Conservation (phyloP, 495 filamentous ascomycete genomes). For the Geoglossum glabrum region DNA sequence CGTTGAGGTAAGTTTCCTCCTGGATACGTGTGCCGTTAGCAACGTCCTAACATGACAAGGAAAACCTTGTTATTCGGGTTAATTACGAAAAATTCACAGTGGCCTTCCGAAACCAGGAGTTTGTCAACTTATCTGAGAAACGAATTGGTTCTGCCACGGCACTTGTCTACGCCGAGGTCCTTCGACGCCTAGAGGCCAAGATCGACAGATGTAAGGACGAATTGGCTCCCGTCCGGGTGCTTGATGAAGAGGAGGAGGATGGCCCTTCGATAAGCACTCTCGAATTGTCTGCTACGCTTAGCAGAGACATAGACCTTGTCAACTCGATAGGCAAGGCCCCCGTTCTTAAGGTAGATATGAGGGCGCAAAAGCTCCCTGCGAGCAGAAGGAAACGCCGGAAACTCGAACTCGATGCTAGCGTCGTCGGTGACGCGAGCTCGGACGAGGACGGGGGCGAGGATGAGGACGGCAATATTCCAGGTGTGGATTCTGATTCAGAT, state of each 20-base stretch:
- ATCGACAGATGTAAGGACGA: constrained; percentile 38
- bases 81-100: constrained; percentile 76
- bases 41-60: constrained; percentile 15
- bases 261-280: constrained; percentile 14
- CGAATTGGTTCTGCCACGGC: constrained; percentile 43
- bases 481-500: neutral
- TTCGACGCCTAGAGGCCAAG: constrained; percentile 47
- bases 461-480: neutral
- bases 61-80: constrained; percentile 49
- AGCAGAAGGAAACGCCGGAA: constrained; percentile 11
- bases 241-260: constrained; percentile 31
- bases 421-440: constrained; percentile 14
- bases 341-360: constrained; percentile 3
- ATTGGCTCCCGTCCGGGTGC: constrained; percentile 28
- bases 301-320: constrained; percentile 14
- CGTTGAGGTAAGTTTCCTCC: neutral
- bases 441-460: constrained; percentile 11
- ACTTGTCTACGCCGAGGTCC: constrained; percentile 52
- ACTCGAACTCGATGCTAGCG: constrained; percentile 20
- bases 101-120: constrained; percentile 54
- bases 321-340: constrained; percentile 14
- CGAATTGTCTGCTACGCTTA: constrained; percentile 15
- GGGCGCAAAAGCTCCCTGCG: neutral
- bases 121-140: constrained; percentile 39
- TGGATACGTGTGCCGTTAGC: neutral